phyloP scores from a whole-genome alignment of 768 basidiomycete genomes.

The Wakefieldia striispora region DNA sequence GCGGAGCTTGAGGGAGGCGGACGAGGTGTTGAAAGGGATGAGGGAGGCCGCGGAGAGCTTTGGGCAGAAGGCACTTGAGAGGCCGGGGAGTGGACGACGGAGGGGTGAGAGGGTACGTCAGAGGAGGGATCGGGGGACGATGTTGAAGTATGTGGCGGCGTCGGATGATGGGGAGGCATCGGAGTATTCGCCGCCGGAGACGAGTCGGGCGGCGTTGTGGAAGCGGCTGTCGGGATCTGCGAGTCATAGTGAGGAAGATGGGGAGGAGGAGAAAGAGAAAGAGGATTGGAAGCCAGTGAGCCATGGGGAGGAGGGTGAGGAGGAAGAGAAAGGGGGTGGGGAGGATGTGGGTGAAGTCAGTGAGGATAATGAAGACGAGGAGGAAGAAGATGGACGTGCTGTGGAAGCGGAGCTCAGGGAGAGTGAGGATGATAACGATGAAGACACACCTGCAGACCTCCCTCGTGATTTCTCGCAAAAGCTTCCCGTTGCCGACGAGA shows the following conservation, averaged over 20 bases:
- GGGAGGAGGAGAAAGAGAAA: background rate
- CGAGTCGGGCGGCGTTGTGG: constrained; percentile 27
- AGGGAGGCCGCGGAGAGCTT: constrained; percentile 35
- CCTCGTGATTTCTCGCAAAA: no score
- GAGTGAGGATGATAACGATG: background rate
- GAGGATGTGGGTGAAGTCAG: no score
- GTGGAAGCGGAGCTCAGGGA: constrained; percentile 8
- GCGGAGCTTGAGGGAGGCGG: constrained; percentile 37
- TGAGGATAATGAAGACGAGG: no score
- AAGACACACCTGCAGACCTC: no score
- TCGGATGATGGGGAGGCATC: constrained; percentile 1
- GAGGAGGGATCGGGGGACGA: no score
- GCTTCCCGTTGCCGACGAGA: no score
- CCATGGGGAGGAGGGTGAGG: background rate
- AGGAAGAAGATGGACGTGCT: background rate
- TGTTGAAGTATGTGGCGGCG: constrained; percentile 10
- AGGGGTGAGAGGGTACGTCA: no score
- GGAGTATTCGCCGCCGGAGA: constrained; percentile 30
- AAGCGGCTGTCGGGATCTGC: constrained; percentile 12
- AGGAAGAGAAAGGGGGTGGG: no score
- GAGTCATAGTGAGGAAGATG: background rate
- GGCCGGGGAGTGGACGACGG: background rate
- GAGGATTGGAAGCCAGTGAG: no score
- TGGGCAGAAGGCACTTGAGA: constrained; percentile 17
- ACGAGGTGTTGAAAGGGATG: constrained; percentile 39